Evolutionary conservation across 176 grass and related monocot species (phyloP).

Genomic region (Saccharum spontaneum): DNA sequence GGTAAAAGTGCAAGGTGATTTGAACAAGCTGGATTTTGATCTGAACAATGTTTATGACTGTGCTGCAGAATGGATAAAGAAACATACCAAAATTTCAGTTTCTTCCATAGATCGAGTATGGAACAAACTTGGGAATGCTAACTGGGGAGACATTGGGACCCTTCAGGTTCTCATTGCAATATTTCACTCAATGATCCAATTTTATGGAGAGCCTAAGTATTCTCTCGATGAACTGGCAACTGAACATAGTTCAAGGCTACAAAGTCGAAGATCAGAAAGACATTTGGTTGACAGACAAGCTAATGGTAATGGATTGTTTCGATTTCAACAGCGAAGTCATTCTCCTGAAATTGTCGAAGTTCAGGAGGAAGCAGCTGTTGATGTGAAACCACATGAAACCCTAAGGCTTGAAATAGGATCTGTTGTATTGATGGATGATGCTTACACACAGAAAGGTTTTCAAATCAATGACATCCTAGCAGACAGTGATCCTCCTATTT

Average conservation of each 20-base stretch:
- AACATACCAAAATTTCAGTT: slow-evolving; percentile 71
- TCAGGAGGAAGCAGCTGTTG: slow-evolving; percentile 46
- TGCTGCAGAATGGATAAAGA: slow-evolving; percentile 86
- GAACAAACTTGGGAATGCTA: slow-evolving; percentile 98
- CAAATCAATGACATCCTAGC: slow-evolving; percentile 69
- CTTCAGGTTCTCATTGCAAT: slow-evolving; percentile 82
- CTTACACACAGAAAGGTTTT: slow-evolving; percentile 67
- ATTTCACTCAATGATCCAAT: slow-evolving; percentile 85
- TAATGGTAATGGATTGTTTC: slow-evolving; percentile 70
- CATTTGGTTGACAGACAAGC: slow-evolving; percentile 63
- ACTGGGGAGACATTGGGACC: slow-evolving; percentile 91
- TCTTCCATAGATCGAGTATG: slow-evolving; percentile 81
- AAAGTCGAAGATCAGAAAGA: slow-evolving; percentile 91
- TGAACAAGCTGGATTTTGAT: slow-evolving; percentile 82
- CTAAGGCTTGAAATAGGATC: slow-evolving; percentile 83
- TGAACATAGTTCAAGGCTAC: slow-evolving; percentile 79
- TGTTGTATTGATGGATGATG: slow-evolving; percentile 76
- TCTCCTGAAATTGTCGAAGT: slow-evolving; percentile 92
- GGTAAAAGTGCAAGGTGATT: slow-evolving; percentile 87
- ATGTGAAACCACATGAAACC: slow-evolving; percentile 57
- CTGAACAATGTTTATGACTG: slow-evolving; percentile 74
- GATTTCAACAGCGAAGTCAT: slow-evolving; percentile 63
- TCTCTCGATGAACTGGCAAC: slow-evolving; percentile 75
- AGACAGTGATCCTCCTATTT: slow-evolving; percentile 73
- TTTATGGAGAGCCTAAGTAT: slow-evolving; percentile 79